These are phyloP conservation scores for Eucalyptus shirleyi DNA, from an alignment of 345 rosid species.

Conservation along the genomic window DNA sequence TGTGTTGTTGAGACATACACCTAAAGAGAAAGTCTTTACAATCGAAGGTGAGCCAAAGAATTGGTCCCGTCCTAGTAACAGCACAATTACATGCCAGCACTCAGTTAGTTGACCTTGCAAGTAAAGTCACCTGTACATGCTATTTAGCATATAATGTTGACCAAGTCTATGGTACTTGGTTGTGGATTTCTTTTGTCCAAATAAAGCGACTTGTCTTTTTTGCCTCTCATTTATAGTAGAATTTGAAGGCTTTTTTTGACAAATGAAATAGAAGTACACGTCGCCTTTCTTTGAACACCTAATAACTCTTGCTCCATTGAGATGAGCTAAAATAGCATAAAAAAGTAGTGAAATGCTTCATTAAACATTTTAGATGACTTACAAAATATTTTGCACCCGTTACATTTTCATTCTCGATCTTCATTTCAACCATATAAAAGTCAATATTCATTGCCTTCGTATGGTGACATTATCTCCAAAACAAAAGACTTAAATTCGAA, in stretches of 20 bases:
- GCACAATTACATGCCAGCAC: background rate
- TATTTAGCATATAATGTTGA: background rate
- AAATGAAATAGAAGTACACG: background rate
- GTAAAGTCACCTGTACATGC: background rate
- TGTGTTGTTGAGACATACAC: background rate
- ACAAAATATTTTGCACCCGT: background rate
- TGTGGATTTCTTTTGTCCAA: background rate
- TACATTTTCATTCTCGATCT: background rate
- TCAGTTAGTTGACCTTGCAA: too few species aligned
- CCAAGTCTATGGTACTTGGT: background rate
- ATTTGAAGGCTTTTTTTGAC: background rate
- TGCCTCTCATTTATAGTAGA: background rate
- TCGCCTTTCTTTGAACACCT: background rate
- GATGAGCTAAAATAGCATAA: background rate
- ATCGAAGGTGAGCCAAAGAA: too few species aligned
- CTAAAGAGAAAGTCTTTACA: background rate
- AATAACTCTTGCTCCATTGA: background rate
- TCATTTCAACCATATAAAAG: background rate
- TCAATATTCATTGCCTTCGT: background rate
- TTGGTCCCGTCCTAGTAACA: fast-evolving
- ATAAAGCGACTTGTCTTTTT: background rate
- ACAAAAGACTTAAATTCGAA: background rate
- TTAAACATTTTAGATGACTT: background rate
- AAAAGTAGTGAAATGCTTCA: background rate
- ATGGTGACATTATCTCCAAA: background rate